A percentile compares a stretch with the other conserved stretches of the same genome.
These are phyloP conservation scores for Plasmodium relictum DNA, from an alignment of 169 alveolate species.

Conservation along the genomic window DNA sequence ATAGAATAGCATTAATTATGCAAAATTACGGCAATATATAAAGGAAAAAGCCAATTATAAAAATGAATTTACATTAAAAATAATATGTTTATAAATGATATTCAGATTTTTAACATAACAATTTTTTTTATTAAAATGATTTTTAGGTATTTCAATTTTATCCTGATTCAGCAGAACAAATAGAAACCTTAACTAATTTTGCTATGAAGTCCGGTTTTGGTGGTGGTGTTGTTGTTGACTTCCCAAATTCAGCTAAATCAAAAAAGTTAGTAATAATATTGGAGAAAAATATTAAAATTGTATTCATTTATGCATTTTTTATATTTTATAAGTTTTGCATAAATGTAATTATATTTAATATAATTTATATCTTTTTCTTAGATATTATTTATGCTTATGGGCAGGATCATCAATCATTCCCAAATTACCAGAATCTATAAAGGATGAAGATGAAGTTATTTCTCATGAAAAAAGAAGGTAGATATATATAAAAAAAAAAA, in stretches of 20 bases:
- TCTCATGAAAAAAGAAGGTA: constrained; percentile 64
- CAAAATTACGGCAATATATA: too few relatives aligned
- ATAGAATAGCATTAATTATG: too few relatives aligned
- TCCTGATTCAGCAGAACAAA: constrained; percentile 96
- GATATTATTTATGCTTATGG: constrained; percentile 93
- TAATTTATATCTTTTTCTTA: constrained; percentile 1
- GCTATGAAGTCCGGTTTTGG: constrained; percentile 96
- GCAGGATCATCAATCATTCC: constrained; percentile 90
- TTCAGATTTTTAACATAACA: too few relatives aligned
- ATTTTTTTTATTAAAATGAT: constrained; percentile 1
- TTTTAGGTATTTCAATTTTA: constrained; percentile 94
- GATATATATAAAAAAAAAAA: constrained; percentile 5
- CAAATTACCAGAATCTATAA: constrained; percentile 61
- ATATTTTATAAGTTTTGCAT: too few relatives aligned
- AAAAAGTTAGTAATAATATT: constrained; percentile 91
- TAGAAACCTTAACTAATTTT: constrained; percentile 94
- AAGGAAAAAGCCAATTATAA: too few relatives aligned
- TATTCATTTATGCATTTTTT: too few relatives aligned
- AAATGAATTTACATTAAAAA: too few relatives aligned
- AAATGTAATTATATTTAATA: not conserved
- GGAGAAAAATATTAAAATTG: too few relatives aligned
- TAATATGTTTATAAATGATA: too few relatives aligned
- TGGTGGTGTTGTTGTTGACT: constrained; percentile 97
- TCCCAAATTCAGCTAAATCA: constrained; percentile 96
- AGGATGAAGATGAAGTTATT: constrained; percentile 78